Evolutionary conservation across 345 rosid genomes (phyloP), one percentile per base, ranked within the genome.

Genomic region (Aegle marmelos): DNA sequence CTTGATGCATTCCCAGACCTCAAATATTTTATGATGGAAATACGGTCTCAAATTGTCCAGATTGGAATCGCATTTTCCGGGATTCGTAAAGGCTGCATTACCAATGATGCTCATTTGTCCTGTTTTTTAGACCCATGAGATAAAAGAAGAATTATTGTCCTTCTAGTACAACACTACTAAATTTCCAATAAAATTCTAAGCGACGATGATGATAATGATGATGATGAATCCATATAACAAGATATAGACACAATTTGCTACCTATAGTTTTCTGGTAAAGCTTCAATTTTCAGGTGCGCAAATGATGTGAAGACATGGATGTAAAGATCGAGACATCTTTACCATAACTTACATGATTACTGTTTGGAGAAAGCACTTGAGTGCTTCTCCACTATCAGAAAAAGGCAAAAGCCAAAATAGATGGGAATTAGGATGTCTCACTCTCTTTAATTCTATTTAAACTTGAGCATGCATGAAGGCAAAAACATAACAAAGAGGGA

Each of bases 231-330:
- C n/a, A 8, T 17, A 33, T 33, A 33, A 8, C 21, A 64, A 36
- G 68, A 64, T 64, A 34, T 1, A 65, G 6, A 1, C 8, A 27
- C 11, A 53, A 14, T 2, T 39, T 68, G 56, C 56, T 21, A 7
- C 7, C n/a, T 63, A 8, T 31, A 45, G 3, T 13, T 17, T 45
- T 25, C 56, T 53, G 41, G 53, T 65, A 28, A 41, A 69, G 14
- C 7, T 34, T 53, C 57, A 53, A 17, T 53, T 72, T 74, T 21
- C 69, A 13, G 73, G 57, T 21, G 76, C 50, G 57, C 22, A 69
- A 80, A 82, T 78, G 82, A 62, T 72, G 78, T 75, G 82, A 83
- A 80, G 78, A 78, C 80, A 78, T 70, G 79, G 78, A 37, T 37
- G 67, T 21, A 61, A 73, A 76, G 67, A 65, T 31, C 75, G 79